phyloP scores from a whole-genome alignment of 495 filamentous ascomycete genomes.

The Penicillium cosmopolitanum region DNA sequence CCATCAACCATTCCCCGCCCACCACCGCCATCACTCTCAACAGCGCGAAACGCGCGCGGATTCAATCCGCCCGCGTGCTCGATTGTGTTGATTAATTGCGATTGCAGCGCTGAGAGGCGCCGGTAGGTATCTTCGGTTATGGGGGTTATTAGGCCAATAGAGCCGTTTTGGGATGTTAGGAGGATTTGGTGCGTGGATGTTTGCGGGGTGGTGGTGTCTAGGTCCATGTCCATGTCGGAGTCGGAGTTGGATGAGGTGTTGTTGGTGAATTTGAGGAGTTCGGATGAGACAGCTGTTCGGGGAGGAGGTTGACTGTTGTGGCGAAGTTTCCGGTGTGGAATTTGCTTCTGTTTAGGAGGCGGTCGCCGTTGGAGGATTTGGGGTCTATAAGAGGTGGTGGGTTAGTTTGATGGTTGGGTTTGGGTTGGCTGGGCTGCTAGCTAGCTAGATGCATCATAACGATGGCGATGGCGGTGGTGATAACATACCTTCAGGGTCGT shows the following conservation, averaged over 20 bases:
- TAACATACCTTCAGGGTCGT: slow-evolving; percentile 78
- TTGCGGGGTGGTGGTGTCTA: slow-evolving; percentile 27
- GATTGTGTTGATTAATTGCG: slow-evolving; percentile 74
- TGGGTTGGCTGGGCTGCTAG: slow-evolving; percentile 13
- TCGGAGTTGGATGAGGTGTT: not conserved
- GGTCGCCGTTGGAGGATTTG: slow-evolving; percentile 85
- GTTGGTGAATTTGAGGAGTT: not conserved
- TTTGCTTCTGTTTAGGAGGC: slow-evolving; percentile 80
- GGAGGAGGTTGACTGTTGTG: slow-evolving; percentile 77
- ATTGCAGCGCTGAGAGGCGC: slow-evolving; percentile 78
- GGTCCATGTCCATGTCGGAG: slow-evolving; percentile 37
- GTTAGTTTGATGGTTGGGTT: not conserved
- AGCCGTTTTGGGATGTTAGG: slow-evolving; percentile 71
- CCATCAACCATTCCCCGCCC: slow-evolving; percentile 68
- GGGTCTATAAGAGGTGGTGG: slow-evolving; percentile 63
- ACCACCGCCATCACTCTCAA: slow-evolving; percentile 50
- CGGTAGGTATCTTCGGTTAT: slow-evolving; percentile 82
- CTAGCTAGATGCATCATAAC: no score
- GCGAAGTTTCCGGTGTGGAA: slow-evolving; percentile 85
- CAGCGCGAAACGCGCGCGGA: slow-evolving; percentile 71
- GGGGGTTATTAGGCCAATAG: slow-evolving; percentile 74
- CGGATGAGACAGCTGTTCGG: slow-evolving; percentile 54
- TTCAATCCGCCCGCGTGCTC: slow-evolving; percentile 81
- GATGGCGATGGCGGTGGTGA: no score
- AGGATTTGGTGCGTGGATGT: slow-evolving; percentile 60